Percentiles rank a stretch among this genome's conserved stretches.
Conservation (phyloP, 805 yeast species). For the Saturnispora galanensis region DNA sequence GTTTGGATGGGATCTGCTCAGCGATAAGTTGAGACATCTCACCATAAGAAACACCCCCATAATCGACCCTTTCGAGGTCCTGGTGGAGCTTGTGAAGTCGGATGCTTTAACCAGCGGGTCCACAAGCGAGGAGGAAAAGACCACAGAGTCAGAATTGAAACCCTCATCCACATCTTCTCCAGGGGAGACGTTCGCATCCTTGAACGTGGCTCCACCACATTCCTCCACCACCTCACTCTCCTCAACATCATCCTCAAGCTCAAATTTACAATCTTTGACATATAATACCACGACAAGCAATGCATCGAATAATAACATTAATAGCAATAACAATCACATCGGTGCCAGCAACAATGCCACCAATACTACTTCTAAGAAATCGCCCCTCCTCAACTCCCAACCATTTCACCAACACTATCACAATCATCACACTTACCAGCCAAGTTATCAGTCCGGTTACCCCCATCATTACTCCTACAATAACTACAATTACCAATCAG, state of each 20-base stretch:
- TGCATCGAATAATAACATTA: neutral
- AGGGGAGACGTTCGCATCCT: too few relatives aligned
- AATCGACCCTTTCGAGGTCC: constrained; percentile 41
- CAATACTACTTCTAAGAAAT: neutral
- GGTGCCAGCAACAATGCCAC: constrained; percentile 1
- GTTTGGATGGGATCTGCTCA: constrained; percentile 52
- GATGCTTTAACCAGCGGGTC: constrained; percentile 29
- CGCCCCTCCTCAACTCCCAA: constrained; percentile 14
- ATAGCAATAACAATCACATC: constrained; percentile 3
- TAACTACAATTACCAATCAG: neutral
- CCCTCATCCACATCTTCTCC: too few relatives aligned
- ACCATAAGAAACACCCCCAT: constrained; percentile 43
- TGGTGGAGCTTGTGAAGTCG: constrained; percentile 43
- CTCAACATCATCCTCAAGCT: too few relatives aligned
- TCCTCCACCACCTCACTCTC: too few relatives aligned
- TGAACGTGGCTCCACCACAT: too few relatives aligned
- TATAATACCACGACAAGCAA: too few relatives aligned
- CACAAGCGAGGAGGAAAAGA: too few relatives aligned
- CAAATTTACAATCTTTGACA: too few relatives aligned
- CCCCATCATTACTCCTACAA: neutral
- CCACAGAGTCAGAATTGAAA: too few relatives aligned
- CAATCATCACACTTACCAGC: constrained; percentile 1
- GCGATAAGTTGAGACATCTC: constrained; percentile 45
- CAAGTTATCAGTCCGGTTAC: neutral
- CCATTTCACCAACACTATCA: constrained; percentile 1